Conservation (phyloP, 2,329 filamentous ascomycete genomes). For the Apiospora aurea region DNA sequence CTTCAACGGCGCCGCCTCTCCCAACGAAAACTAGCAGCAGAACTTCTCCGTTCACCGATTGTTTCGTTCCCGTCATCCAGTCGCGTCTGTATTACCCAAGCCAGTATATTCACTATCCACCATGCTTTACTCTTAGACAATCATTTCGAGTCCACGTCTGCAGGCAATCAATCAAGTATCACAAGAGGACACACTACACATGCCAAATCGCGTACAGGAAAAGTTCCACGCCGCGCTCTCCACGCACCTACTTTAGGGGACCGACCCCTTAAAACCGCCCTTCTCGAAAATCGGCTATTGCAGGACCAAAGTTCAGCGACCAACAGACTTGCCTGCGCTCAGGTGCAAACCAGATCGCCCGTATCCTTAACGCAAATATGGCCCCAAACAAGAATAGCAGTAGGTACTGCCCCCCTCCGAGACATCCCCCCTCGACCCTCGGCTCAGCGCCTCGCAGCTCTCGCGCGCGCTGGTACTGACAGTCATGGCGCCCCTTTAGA, state of each 20-base stretch:
- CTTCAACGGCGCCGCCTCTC: constrained; percentile 12
- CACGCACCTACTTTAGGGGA: constrained; percentile 11
- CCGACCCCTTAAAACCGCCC: constrained; percentile 8
- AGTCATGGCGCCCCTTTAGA: constrained; percentile 41
- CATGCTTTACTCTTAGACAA: constrained; percentile 20
- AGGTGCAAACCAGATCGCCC: neutral
- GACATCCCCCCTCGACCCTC: constrained; percentile 26
- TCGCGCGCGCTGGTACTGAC: neutral
- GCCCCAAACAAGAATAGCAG: constrained; percentile 46
- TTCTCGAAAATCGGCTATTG: constrained; percentile 12
- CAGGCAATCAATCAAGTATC: constrained; percentile 1
- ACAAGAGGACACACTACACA: neutral
- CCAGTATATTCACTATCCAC: constrained; percentile 8
- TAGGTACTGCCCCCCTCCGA: constrained; percentile 29
- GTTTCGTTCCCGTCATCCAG: neutral
- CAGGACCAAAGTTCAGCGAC: constrained; percentile 14
- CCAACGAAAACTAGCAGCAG: constrained; percentile 17
- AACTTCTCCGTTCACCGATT: constrained; percentile 16
- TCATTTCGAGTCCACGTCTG: constrained; percentile 7
- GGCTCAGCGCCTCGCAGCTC: constrained; percentile 23
- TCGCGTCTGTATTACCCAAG: constrained; percentile 17
- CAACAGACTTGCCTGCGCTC: neutral
- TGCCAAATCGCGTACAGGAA: neutral
- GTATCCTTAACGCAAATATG: constrained; percentile 39
- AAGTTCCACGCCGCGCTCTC: constrained; percentile 1